These are phyloP conservation scores for Penicillium sp. DNA, from an alignment of 2,329 filamentous ascomycete genomes.

Conservation along the genomic window DNA sequence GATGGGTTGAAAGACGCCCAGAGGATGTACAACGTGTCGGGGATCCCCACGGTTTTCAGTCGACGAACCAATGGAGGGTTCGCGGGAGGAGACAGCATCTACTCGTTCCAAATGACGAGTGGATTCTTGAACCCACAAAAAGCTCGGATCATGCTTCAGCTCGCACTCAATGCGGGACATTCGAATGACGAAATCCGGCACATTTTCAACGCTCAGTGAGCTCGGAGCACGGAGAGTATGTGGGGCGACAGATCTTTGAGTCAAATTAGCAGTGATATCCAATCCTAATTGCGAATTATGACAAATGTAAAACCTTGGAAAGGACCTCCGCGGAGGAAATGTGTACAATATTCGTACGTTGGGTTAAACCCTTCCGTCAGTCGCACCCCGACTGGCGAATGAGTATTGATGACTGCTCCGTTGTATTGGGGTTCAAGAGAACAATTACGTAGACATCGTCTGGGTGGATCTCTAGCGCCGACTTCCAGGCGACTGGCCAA, in stretches of 20 bases:
- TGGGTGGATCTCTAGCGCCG: no score
- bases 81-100: not conserved
- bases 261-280: no score
- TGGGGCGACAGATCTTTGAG: not conserved
- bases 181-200: not conserved
- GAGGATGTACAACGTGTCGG: not conserved
- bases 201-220: not conserved
- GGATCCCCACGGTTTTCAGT: not conserved
- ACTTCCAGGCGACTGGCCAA: no score
- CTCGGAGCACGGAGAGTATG: not conserved
- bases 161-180: not conserved
- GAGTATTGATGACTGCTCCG: no score
- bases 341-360: no score
- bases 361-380: no score
- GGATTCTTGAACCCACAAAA: constrained; percentile 4
- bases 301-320: no score
- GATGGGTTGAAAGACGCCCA: not conserved
- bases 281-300: no score
- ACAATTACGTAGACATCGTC: no score
- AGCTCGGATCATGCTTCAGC: constrained; percentile 2
- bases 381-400: no score
- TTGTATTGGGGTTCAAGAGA: no score
- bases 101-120: not conserved
- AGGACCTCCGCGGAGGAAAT: no score
- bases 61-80: not conserved